Percentiles rank a stretch among this genome's conserved stretches.
Evolutionary conservation across 1,284 basidiomycete genomes (phyloP).

Genomic region (Thelephora terrestris): DNA sequence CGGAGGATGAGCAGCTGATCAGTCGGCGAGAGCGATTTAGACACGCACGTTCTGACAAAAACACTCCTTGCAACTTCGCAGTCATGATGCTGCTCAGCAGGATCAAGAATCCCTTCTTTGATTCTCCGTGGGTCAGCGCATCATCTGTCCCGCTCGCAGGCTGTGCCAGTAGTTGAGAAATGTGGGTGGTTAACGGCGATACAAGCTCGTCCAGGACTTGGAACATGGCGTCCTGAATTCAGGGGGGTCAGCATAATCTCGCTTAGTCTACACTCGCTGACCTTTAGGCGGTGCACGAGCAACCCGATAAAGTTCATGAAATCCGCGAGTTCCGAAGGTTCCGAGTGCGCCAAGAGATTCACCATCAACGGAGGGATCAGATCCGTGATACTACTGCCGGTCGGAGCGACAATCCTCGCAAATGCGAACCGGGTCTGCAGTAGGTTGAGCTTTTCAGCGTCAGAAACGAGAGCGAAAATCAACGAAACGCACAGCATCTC

Average conservation of each 20-base stretch:
- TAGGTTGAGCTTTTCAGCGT: constrained; percentile 1
- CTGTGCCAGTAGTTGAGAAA: constrained; percentile 73
- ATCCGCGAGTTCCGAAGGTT: constrained; percentile 87
- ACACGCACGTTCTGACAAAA: constrained; percentile 76
- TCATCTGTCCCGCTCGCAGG: constrained; percentile 91
- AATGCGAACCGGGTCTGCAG: constrained; percentile 88
- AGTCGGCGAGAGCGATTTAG: constrained; percentile 1
- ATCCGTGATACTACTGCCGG: constrained; percentile 73
- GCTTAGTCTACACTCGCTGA: constrained; percentile 25
- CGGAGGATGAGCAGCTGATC: background rate
- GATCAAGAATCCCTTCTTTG: constrained; percentile 84
- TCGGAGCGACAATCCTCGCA: constrained; percentile 84
- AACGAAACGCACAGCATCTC: constrained; percentile 72
- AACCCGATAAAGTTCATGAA: constrained; percentile 93
- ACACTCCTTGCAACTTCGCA: constrained; percentile 74
- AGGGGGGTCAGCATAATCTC: constrained; percentile 6
- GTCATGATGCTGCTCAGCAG: constrained; percentile 80
- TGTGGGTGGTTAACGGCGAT: constrained; percentile 77
- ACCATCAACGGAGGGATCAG: constrained; percentile 83
- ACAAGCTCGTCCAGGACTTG: constrained; percentile 88
- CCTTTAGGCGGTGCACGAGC: constrained; percentile 88
- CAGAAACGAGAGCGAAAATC: background rate
- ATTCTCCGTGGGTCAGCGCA: constrained; percentile 71
- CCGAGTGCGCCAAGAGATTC: constrained; percentile 84
- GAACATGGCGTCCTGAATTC: constrained; percentile 62